Conservation (phyloP, 2,329 filamentous ascomycete species). For the Cytospora chrysosperma region DNA sequence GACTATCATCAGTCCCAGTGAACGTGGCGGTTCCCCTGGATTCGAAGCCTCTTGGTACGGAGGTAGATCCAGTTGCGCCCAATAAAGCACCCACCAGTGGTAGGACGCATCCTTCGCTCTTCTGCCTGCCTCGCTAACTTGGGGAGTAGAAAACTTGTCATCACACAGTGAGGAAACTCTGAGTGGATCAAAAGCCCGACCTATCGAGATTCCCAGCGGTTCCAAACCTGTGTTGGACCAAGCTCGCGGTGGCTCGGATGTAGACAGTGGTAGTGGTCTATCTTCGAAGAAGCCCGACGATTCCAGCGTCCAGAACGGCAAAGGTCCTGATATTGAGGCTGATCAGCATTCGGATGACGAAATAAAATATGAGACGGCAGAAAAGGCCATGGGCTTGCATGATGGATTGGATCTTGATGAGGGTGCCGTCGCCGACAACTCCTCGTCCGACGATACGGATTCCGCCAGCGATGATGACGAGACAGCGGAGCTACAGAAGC, state of each 20-base stretch:
- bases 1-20: not conserved
- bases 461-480: conserved; percentile 13
- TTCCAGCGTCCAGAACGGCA: not conserved
- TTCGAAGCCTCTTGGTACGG: not conserved
- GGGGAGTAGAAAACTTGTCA: not conserved
- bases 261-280: not conserved
- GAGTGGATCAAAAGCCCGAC: too few species aligned
- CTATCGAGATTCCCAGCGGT: not conserved
- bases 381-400: not conserved
- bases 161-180: not conserved
- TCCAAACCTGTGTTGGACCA: not conserved
- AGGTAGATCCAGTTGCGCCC: not conserved
- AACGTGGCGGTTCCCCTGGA: not conserved
- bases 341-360: conserved; percentile 11
- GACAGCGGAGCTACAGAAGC: not conserved
- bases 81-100: not conserved
- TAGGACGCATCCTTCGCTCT: not conserved
- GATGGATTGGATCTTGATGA: not conserved
- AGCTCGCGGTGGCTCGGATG: not conserved
- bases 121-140: not conserved
- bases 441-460: conserved; percentile 1
- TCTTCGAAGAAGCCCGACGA: not conserved
- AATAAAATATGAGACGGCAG: conserved; percentile 20
- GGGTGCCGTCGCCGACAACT: not conserved
- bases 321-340: not conserved